Evolutionary conservation across 2,329 filamentous ascomycete genomes (phyloP).

Genomic region (Cladosporium sp.): DNA sequence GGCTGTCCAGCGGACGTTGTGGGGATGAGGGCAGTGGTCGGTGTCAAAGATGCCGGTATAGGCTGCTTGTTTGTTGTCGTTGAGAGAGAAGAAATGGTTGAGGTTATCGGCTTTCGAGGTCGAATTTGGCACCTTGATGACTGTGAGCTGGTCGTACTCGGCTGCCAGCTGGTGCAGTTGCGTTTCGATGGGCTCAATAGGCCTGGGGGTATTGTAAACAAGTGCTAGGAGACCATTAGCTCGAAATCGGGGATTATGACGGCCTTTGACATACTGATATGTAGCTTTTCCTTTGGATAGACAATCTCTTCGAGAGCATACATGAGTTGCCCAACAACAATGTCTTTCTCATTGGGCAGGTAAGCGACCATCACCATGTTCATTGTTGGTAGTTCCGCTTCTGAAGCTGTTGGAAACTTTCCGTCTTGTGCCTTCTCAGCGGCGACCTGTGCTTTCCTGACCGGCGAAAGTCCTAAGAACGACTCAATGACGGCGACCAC

Average conservation of each 20-base stretch:
- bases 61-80: slow-evolving; percentile 40
- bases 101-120: slow-evolving; percentile 50
- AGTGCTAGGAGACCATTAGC: slow-evolving; percentile 20
- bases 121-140: slow-evolving; percentile 47
- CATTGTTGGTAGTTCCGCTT: slow-evolving; percentile 36
- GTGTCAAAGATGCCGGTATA: slow-evolving; percentile 48
- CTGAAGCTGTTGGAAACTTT: slow-evolving; percentile 21
- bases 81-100: slow-evolving; percentile 43
- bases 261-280: slow-evolving; percentile 33
- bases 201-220: slow-evolving; percentile 46
- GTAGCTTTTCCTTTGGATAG: slow-evolving; percentile 44
- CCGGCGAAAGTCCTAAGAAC: slow-evolving; percentile 29
- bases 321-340: slow-evolving; percentile 45
- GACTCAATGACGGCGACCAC: slow-evolving; percentile 26
- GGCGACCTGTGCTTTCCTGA: slow-evolving; percentile 25
- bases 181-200: slow-evolving; percentile 45
- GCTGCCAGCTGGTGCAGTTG: slow-evolving; percentile 37
- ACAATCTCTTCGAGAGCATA: slow-evolving; percentile 46
- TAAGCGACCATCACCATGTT: slow-evolving; percentile 49
- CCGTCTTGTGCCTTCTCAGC: slow-evolving; percentile 26
- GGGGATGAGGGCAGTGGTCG: slow-evolving; percentile 49
- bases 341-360: slow-evolving; percentile 49
- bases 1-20: slow-evolving; percentile 46
- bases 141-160: slow-evolving; percentile 38
- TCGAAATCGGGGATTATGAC: not conserved